A percentile compares a stretch with the other conserved stretches of the same genome.
Evolutionary conservation across 306 rosid genomes (phyloP).

Genomic region (Castanopsis chinensis): DNA sequence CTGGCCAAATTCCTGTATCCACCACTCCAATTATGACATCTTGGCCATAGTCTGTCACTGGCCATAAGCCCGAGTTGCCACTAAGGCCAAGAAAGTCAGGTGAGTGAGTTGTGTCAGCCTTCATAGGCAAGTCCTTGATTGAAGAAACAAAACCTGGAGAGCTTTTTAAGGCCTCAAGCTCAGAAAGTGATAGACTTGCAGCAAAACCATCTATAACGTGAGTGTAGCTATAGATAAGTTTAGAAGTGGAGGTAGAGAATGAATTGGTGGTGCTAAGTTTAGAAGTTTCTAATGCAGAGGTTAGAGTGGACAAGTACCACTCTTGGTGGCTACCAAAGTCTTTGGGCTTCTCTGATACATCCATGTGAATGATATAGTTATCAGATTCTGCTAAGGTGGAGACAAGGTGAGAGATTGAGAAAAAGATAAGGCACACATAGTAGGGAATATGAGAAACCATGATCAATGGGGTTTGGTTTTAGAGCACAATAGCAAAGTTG

Average conservation of each 20-base stretch:
- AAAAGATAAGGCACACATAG: background rate
- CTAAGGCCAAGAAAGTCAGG: slow-evolving; percentile 61
- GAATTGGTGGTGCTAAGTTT: too few relatives aligned
- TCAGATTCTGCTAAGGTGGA: slow-evolving; percentile 30
- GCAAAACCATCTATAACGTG: too few relatives aligned
- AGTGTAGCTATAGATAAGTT: too few relatives aligned
- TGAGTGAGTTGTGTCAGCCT: too few relatives aligned
- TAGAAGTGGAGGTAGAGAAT: too few relatives aligned
- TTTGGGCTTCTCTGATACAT: slow-evolving; percentile 68
- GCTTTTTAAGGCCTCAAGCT: too few relatives aligned
- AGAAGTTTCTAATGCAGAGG: too few relatives aligned
- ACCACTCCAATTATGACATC: slow-evolving; percentile 65
- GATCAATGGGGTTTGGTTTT: background rate
- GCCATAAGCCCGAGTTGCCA: slow-evolving; percentile 49
- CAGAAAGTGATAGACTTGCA: too few relatives aligned
- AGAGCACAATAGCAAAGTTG: background rate
- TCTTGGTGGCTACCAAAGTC: too few relatives aligned
- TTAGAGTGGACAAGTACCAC: too few relatives aligned
- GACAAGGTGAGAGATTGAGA: slow-evolving; percentile 6
- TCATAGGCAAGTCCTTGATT: too few relatives aligned
- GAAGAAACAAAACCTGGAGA: too few relatives aligned
- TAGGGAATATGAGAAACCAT: slow-evolving; percentile 21
- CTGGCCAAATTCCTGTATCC: slow-evolving; percentile 82
- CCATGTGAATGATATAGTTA: slow-evolving; percentile 74
- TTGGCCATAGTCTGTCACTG: slow-evolving; percentile 40